These are phyloP conservation scores for Hymenoscyphus fructigenus DNA, from an alignment of 2,329 filamentous ascomycete species.

Conservation along the genomic window DNA sequence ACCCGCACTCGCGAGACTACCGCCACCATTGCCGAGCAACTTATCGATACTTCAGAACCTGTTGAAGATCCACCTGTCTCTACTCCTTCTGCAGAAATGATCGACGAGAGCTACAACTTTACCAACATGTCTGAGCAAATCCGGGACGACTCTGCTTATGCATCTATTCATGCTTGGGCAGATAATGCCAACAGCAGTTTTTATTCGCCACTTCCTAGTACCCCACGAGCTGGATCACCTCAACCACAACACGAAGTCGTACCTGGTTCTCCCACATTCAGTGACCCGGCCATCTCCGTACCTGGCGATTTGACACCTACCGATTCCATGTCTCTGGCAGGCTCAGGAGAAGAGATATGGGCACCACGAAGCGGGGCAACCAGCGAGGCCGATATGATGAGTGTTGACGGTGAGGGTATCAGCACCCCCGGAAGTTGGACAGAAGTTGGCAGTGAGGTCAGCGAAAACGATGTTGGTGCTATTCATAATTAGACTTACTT, in stretches of 20 bases:
- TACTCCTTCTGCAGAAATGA: conserved; percentile 29
- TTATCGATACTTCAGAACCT: conserved; percentile 34
- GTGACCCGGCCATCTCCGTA: conserved; percentile 30
- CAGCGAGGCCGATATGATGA: conserved; percentile 55
- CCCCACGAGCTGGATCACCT: conserved; percentile 38
- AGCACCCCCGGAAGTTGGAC: conserved; percentile 63
- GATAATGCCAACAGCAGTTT: conserved; percentile 48
- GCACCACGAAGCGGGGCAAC: conserved; percentile 39
- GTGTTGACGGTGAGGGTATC: conserved; percentile 56
- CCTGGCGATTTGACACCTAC: conserved; percentile 56
- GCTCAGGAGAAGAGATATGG: conserved; percentile 47
- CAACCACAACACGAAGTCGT: conserved; percentile 17
- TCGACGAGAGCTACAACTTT: conserved; percentile 39
- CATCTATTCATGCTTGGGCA: conserved; percentile 65
- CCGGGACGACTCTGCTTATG: conserved; percentile 50
- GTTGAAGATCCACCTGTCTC: conserved; percentile 30
- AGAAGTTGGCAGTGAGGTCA: conserved; percentile 62
- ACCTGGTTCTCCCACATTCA: conserved; percentile 28
- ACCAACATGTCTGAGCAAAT: conserved; percentile 53
- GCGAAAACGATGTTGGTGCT: conserved; percentile 38
- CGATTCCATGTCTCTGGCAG: conserved; percentile 55
- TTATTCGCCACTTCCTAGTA: conserved; percentile 59
- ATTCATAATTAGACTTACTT: conserved; percentile 28
- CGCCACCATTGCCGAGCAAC: conserved; percentile 29
- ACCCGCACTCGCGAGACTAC: conserved; percentile 23